These are phyloP conservation scores for Hypoxylon sp. DNA, from an alignment of 2,329 filamentous ascomycete species.

Conservation along the genomic window DNA sequence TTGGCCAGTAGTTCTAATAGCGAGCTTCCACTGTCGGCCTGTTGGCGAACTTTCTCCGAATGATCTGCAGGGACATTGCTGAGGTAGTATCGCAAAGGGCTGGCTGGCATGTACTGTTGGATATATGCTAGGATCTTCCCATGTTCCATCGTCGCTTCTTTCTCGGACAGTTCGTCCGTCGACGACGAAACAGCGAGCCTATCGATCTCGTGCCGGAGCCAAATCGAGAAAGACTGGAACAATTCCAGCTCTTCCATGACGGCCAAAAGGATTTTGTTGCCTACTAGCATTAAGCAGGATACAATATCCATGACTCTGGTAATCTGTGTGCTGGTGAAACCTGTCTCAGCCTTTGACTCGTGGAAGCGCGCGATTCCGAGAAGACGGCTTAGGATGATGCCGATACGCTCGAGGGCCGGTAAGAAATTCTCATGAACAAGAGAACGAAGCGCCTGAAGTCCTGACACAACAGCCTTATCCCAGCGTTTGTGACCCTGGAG, in stretches of 20 bases:
- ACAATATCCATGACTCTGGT: slow-evolving; percentile 76
- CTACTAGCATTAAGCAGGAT: slow-evolving; percentile 79
- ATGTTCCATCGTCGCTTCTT: slow-evolving; percentile 81
- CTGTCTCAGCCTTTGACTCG: slow-evolving; percentile 73
- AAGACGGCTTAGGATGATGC: slow-evolving; percentile 84
- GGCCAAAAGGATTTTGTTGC: slow-evolving; percentile 77
- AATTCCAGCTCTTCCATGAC: slow-evolving; percentile 82
- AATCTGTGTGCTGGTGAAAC: slow-evolving; percentile 73
- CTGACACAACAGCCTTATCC: slow-evolving; percentile 86
- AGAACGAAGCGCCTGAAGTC: slow-evolving; percentile 80
- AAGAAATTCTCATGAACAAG: slow-evolving; percentile 89
- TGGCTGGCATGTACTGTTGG: slow-evolving; percentile 74
- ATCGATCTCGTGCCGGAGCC: slow-evolving; percentile 88
- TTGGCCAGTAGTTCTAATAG: slow-evolving; percentile 64
- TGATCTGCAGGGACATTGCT: slow-evolving; percentile 63
- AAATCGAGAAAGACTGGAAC: slow-evolving; percentile 82
- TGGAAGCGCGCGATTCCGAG: slow-evolving; percentile 87
- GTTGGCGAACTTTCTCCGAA: slow-evolving; percentile 60
- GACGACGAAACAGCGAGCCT: slow-evolving; percentile 74
- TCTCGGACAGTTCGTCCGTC: slow-evolving; percentile 80
- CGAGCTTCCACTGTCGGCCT: slow-evolving; percentile 59
- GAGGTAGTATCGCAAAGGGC: slow-evolving; percentile 74
- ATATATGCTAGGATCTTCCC: slow-evolving; percentile 82
- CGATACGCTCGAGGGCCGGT: slow-evolving; percentile 85
- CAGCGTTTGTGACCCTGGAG: slow-evolving; percentile 88